phyloP scores from a whole-genome alignment of 169 alveolate genomes.

The Hammondia hammondi region DNA sequence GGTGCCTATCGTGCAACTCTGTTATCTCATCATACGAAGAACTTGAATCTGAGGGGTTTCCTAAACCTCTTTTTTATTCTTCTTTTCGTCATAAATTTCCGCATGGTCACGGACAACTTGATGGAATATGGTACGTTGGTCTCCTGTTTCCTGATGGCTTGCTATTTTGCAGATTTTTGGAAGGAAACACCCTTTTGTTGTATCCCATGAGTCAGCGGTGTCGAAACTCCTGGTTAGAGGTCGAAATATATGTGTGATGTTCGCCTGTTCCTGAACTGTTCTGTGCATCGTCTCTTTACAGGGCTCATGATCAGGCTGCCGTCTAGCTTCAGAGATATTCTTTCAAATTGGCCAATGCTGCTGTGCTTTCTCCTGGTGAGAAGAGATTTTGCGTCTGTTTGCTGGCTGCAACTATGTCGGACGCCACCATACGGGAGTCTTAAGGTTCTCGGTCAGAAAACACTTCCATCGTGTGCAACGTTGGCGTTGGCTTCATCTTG shows the following conservation, averaged over 20 bases:
- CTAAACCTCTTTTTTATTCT: slow-evolving; percentile 85
- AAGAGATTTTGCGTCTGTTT: slow-evolving; percentile 30
- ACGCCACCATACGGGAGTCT: slow-evolving; percentile 18
- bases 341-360: slow-evolving; percentile 74
- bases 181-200: not conserved
- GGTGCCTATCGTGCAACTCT: slow-evolving; percentile 79
- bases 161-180: not conserved
- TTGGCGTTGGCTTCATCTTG: too few species aligned
- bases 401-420: slow-evolving; percentile 63
- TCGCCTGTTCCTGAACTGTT: too few species aligned
- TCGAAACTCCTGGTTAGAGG: too few species aligned
- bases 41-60: slow-evolving; percentile 87
- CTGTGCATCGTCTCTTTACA: not conserved
- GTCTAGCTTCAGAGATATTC: slow-evolving; percentile 71
- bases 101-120: slow-evolving; percentile 87
- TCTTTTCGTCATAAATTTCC: slow-evolving; percentile 86
- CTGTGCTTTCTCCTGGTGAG: slow-evolving; percentile 70
- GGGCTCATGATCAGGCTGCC: slow-evolving; percentile 80
- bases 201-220: too few species aligned
- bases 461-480: too few species aligned
- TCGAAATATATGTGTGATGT: too few species aligned
- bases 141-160: not conserved
- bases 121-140: slow-evolving; percentile 83
- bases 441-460: too few species aligned
- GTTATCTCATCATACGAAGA: slow-evolving; percentile 79